These are phyloP conservation scores for Geranium rotundifolium DNA, from an alignment of 345 rosid genomes.

Conservation along the genomic window DNA sequence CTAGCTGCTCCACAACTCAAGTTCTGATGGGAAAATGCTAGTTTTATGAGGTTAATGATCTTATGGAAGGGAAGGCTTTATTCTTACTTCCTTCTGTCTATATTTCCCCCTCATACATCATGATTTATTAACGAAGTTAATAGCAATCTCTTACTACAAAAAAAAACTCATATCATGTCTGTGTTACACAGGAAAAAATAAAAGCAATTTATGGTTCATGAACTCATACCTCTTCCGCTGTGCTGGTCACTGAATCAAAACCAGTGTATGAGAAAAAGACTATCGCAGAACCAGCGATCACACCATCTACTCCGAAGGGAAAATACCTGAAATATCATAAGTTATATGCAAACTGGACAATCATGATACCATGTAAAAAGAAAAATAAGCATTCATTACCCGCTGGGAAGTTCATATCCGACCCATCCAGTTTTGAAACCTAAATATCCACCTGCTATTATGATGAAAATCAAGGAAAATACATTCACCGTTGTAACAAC, in stretches of 20 bases:
- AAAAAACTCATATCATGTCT: no score
- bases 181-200: background rate
- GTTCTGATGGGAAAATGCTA: no score
- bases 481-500: conserved; percentile 74
- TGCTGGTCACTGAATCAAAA: conserved; percentile 95
- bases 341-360: background rate
- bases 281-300: conserved; percentile 97
- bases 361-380: background rate
- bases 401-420: conserved; percentile 84
- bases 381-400: conserved; percentile 33
- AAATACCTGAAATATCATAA: conserved; percentile 39
- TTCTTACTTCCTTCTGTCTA: no score
- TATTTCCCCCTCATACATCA: no score
- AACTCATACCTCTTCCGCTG: conserved; percentile 89
- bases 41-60: no score
- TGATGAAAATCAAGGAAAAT: conserved; percentile 75
- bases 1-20: no score
- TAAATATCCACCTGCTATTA: conserved; percentile 70
- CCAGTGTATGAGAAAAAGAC: conserved; percentile 94
- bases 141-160: no score
- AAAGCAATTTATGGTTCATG: background rate
- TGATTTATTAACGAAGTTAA: no score
- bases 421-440: conserved; percentile 89
- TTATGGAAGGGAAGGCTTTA: no score
- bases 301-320: conserved; percentile 86